These are phyloP conservation scores for Lichtheimia corymbifera DNA, from an alignment of 371 early-diverging fungal species.

Conservation along the genomic window DNA sequence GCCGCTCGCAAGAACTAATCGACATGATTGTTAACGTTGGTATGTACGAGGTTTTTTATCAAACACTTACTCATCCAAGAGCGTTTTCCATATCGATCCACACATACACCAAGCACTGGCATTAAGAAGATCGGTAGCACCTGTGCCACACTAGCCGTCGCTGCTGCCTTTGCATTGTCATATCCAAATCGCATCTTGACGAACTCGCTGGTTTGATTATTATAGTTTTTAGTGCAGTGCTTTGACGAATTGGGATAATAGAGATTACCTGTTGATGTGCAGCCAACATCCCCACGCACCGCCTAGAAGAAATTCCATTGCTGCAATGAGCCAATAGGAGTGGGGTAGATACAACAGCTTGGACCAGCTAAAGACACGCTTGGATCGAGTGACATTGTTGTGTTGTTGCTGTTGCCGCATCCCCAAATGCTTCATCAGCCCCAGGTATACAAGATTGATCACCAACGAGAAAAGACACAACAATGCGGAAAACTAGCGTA, in stretches of 20 bases:
- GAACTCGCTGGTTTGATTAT: constrained; percentile 42
- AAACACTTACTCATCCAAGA: constrained; percentile 38
- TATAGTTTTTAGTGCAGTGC: not conserved
- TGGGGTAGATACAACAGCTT: constrained; percentile 55
- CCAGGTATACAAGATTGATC: constrained; percentile 61
- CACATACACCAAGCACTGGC: constrained; percentile 62
- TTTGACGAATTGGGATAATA: not conserved
- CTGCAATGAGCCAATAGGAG: constrained; percentile 59
- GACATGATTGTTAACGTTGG: not conserved
- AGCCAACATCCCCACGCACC: constrained; percentile 69
- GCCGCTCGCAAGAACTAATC: constrained; percentile 42
- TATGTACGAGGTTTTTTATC: not conserved
- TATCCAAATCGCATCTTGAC: constrained; percentile 58
- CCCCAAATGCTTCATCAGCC: constrained; percentile 29
- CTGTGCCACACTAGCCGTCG: constrained; percentile 64
- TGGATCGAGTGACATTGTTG: constrained; percentile 32
- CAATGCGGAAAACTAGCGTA: constrained; percentile 44
- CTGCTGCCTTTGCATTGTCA: constrained; percentile 54
- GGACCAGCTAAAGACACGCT: constrained; percentile 53
- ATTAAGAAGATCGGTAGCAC: constrained; percentile 65
- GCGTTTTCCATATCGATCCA: constrained; percentile 61
- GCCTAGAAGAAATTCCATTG: constrained; percentile 60
- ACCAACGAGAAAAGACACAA: constrained; percentile 61
- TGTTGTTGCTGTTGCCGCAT: constrained; percentile 11
- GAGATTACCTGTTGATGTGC: constrained; percentile 56